Conservation (phyloP, 1,284 basidiomycete genomes). For the Ganoderma sinense region DNA sequence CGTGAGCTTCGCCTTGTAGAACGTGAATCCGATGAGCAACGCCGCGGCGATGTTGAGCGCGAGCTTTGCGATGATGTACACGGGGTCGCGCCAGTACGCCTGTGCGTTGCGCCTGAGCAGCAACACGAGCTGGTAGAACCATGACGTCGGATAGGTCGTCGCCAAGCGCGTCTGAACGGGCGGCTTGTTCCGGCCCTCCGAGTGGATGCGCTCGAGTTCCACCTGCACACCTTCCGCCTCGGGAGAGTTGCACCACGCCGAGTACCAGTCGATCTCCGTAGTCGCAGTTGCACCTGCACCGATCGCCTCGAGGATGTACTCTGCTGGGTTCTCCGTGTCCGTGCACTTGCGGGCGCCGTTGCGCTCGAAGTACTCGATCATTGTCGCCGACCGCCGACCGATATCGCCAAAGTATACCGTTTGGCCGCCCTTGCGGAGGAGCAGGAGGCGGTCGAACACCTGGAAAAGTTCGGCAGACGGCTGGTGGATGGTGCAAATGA, state of each 20-base stretch:
- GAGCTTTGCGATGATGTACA: constrained; percentile 82
- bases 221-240: constrained; percentile 34
- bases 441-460: constrained; percentile 69
- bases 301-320: constrained; percentile 76
- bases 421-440: constrained; percentile 75
- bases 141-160: constrained; percentile 58
- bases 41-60: constrained; percentile 61
- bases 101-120: constrained; percentile 58
- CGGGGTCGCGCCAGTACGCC: constrained; percentile 71
- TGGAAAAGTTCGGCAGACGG: constrained; percentile 80
- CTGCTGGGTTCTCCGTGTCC: constrained; percentile 57
- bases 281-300: constrained; percentile 63
- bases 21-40: constrained; percentile 73
- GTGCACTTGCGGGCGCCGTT: constrained; percentile 57
- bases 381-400: constrained; percentile 59
- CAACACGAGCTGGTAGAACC: constrained; percentile 51
- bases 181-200: constrained; percentile 41
- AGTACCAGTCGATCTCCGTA: constrained; percentile 43
- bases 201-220: constrained; percentile 43
- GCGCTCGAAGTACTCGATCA: constrained; percentile 76
- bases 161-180: constrained; percentile 40
- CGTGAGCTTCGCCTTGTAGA: constrained; percentile 73
- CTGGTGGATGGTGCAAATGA: constrained; percentile 75
- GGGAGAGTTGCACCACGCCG: constrained; percentile 41
- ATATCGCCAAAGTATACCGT: constrained; percentile 84